phyloP scores from a whole-genome alignment of 768 basidiomycete species.

The Suillus subaureus region DNA sequence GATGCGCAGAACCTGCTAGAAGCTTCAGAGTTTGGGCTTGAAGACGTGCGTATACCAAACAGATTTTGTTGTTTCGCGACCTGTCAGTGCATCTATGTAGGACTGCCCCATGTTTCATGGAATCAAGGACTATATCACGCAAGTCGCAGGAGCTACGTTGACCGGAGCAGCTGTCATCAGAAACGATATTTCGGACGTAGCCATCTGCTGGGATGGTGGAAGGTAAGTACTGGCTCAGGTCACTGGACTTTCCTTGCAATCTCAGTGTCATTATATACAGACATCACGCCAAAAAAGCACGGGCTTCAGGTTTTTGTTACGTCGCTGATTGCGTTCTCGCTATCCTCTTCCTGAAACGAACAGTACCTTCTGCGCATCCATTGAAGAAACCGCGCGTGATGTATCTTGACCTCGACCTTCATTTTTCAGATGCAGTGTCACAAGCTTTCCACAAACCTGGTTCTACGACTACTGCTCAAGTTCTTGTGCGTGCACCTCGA shows the following conservation, averaged over 20 bases:
- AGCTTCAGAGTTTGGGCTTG: conserved; percentile 53
- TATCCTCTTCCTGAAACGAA: conserved; percentile 66
- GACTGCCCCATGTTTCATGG: conserved; percentile 82
- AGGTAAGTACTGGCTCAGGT: conserved; percentile 42
- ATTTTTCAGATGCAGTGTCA: conserved; percentile 88
- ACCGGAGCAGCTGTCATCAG: conserved; percentile 68
- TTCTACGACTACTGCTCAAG: conserved; percentile 41
- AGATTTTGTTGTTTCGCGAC: neutral
- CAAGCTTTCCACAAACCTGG: conserved; percentile 62
- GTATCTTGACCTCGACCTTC: conserved; percentile 92
- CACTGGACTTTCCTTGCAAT: neutral
- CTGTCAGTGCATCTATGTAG: conserved; percentile 36
- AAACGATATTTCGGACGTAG: conserved; percentile 52
- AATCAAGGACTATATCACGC: conserved; percentile 66
- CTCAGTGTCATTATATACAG: conserved; percentile 35
- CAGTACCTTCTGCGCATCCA: conserved; percentile 22
- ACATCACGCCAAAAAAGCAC: conserved; percentile 81
- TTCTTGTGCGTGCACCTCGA: conserved; percentile 40
- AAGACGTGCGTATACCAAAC: conserved; percentile 47
- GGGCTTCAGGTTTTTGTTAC: conserved; percentile 92
- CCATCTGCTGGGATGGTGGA: conserved; percentile 93
- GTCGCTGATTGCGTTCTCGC: conserved; percentile 88
- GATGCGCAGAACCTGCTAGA: conserved; percentile 26
- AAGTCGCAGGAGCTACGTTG: conserved; percentile 78
- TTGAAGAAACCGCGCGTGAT: conserved; percentile 62